Evolutionary conservation across 129 eudicot genomes (phyloP), one percentile per base, ranked within the genome.

Genomic region (Silybum marianum): DNA sequence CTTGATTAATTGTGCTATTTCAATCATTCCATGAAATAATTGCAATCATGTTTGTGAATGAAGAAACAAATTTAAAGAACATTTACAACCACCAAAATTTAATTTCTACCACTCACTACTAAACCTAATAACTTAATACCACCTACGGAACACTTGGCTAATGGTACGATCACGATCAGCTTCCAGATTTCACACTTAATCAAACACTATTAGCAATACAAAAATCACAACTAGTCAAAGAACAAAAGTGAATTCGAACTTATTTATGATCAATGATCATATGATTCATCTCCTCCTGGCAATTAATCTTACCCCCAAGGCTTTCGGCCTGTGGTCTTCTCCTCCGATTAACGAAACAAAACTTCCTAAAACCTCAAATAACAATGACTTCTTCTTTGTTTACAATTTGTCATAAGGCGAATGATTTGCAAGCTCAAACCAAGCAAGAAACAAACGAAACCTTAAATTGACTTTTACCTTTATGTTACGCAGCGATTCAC

Each of bases 391-490:
- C 44, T 71, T 6, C n/a, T 3, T 69, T 16, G 63, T 26, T 25
- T 26, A 46, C 26, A 19, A 22, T 44, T 25, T 6, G 9, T 70
- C 19, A 70, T 1, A 22, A 72, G 19, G 22, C 42, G 34, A 32
- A 32, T 30, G 75, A 69, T 26, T 46, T 25, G 44, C 2, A 36
- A 79, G 82, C 76, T 46, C 24, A 32, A 79, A 69, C 13, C 16
- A 30, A 79, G 76, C 30, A 65, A 65, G 26, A 65, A 23, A 13
- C 6, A 36, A 23, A 34, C 3, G 71, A 22, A 68, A 46, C 30
- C 40, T 51, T 75, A 23, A 54, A 75, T 76, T 24, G 44, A 54
- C 5, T 62, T 8, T 82, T 82, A 82, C 85, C 85, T 82, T 32
- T 51, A 48, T 9, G 13, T 69, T 6, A 76, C n/a, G 66, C 81